Percentiles rank a stretch among this genome's conserved stretches.
phyloP scores from a whole-genome alignment of 352 stramenopile species.

The Pythium volutum region DNA sequence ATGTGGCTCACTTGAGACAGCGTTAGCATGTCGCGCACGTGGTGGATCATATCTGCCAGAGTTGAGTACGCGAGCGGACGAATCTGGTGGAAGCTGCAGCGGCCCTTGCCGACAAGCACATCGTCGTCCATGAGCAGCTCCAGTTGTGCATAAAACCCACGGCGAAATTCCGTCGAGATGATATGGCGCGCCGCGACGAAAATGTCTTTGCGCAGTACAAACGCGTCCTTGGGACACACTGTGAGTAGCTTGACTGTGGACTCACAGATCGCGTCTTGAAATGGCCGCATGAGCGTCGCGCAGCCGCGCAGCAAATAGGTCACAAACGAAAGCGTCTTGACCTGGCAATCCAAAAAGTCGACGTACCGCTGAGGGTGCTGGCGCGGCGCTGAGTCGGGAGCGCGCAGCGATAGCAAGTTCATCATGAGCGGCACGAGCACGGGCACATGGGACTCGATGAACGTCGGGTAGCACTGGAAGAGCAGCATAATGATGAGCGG shows the following conservation, averaged over 20 bases:
- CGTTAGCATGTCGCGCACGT: constrained; percentile 94
- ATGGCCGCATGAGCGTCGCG: constrained; percentile 91
- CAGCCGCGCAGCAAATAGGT: constrained; percentile 95
- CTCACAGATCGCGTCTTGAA: constrained; percentile 92
- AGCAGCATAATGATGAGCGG: constrained; percentile 98
- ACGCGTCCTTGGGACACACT: constrained; percentile 93
- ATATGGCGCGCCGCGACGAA: constrained; percentile 96
- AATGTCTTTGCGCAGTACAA: constrained; percentile 95
- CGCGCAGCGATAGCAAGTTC: constrained; percentile 86
- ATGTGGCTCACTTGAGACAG: constrained; percentile 94
- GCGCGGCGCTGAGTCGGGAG: constrained; percentile 55
- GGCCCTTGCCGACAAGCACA: constrained; percentile 89
- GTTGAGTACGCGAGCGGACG: constrained; percentile 95
- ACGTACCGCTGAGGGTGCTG: constrained; percentile 70
- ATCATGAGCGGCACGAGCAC: constrained; percentile 98
- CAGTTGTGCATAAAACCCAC: constrained; percentile 94
- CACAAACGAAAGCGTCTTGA: constrained; percentile 98
- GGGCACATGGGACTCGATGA: constrained; percentile 94
- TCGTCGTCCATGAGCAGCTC: constrained; percentile 96
- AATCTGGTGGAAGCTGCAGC: constrained; percentile 87
- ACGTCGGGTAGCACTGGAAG: constrained; percentile 97
- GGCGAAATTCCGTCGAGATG: constrained; percentile 97
- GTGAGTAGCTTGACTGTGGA: constrained; percentile 94
- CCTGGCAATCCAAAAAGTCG: constrained; percentile 94
- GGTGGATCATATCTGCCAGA: constrained; percentile 97